A percentile compares a stretch with the other conserved stretches of the same genome.
Conservation (phyloP, 2,329 filamentous ascomycete genomes). For the Aspergillus sp. region DNA sequence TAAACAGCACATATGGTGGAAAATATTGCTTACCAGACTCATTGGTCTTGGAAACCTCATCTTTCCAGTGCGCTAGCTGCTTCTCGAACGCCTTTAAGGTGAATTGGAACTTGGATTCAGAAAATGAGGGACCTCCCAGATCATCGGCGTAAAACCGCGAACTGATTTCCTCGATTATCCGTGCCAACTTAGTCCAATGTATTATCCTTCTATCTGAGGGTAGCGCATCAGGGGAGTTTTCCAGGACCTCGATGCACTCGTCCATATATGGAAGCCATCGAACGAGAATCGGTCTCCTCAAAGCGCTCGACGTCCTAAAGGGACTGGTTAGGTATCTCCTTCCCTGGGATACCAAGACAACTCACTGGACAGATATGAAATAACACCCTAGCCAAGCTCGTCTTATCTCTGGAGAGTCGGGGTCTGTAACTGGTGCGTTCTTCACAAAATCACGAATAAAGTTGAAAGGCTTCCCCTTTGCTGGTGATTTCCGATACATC, state of each 20-base stretch:
- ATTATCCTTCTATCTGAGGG: conserved; percentile 57
- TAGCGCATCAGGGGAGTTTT: conserved; percentile 56
- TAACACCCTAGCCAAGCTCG: conserved; percentile 63
- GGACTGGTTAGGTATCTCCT: conserved; percentile 3
- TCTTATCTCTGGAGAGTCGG: conserved; percentile 57
- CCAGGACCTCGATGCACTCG: conserved; percentile 59
- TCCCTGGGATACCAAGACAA: neutral
- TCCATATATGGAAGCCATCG: conserved; percentile 65
- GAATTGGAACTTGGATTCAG: conserved; percentile 64
- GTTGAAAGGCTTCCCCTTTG: conserved; percentile 31
- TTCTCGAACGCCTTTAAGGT: conserved; percentile 65
- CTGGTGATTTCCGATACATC: conserved; percentile 59
- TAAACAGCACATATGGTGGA: conserved; percentile 6
- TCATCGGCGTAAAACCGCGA: conserved; percentile 69
- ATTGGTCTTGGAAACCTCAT: conserved; percentile 53
- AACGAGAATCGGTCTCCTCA: conserved; percentile 58
- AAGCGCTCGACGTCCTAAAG: conserved; percentile 56
- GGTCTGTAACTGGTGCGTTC: conserved; percentile 40
- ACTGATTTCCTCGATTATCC: conserved; percentile 68
- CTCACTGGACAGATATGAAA: conserved; percentile 58
- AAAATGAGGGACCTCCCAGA: conserved; percentile 53
- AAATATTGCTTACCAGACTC: conserved; percentile 55
- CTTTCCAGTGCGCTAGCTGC: conserved; percentile 61
- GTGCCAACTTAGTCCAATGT: conserved; percentile 59
- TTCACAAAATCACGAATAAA: conserved; percentile 43